Base-by-base conservation (phyloP, 2,329 filamentous ascomycete species). In the Colletotrichum theobromicola region DNA sequence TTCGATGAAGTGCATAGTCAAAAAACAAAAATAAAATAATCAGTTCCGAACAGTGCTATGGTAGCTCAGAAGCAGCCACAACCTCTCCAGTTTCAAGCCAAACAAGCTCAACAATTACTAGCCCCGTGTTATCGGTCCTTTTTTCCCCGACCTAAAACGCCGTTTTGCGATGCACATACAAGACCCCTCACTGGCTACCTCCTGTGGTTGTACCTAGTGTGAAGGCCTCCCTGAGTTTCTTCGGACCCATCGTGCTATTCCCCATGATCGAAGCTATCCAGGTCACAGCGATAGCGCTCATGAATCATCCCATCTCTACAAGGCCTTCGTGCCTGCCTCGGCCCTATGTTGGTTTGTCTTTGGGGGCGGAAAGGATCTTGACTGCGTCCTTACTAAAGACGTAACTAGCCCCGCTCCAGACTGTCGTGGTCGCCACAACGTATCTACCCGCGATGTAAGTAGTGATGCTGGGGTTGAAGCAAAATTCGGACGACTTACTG, bases 321-420 rank as follows among this genome's bases (percentile, higher is more conserved):
- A 28, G 21, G 21, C 26, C 21, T 15, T 26, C 50, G 37, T 42
- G n/a, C 10, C 9, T 42, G 37, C 37, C 21, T 37, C 30, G 66
- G 9, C 32, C 34, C 35, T 71, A 61, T 3, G 42, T 28, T 26
- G 70, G 55, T 28, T 37, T 26, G 3, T 26, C 58, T 21, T 74
- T 77, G 10, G 75, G 75, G 74, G 82, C 80, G 65, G 81, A 83
- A 55, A 98, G 83, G 70, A 98, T 98, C 83, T 94, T 97, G 35
- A 98, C 96, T 0, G 95, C 96, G 79, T 98, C 94, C 82, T 97
- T 98, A 78, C 92, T 94, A 82, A 93, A 97, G 8, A 98, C 89
- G 82, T 99, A 99, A 83, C 96, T 98, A 16, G 96, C 88, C 9
- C 97, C 97, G 76, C 95, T 98, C 94, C 96, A 98, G 7, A 98